Percentiles rank a stretch among this genome's conserved stretches.
Conservation (phyloP, 345 rosid genomes). For the Gynandropsis gynandra region DNA sequence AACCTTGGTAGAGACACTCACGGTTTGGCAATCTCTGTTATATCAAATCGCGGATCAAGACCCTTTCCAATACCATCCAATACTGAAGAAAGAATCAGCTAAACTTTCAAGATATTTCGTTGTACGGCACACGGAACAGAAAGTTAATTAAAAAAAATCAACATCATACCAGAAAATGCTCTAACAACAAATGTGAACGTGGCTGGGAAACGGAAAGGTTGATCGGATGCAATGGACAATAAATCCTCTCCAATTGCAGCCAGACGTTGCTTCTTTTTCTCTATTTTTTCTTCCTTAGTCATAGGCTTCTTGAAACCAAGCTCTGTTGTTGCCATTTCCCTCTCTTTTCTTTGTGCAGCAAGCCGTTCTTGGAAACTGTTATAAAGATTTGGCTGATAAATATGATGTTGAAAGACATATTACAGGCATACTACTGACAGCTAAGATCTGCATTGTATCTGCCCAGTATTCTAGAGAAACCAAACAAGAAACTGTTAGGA, state of each 20-base stretch:
- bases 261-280: constrained; percentile 91
- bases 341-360: constrained; percentile 81
- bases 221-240: constrained; percentile 92
- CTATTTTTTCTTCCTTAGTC: constrained; percentile 78
- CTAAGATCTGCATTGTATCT: not conserved
- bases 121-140: too few relatives aligned
- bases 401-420: not conserved
- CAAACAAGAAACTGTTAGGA: not conserved
- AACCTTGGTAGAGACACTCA: constrained; percentile 43
- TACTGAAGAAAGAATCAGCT: constrained; percentile 57
- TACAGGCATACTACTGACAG: not conserved
- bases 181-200: constrained; percentile 98
- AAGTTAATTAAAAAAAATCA: constrained; percentile 9
- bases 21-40: constrained; percentile 98
- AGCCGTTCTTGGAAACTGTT: constrained; percentile 94
- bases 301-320: constrained; percentile 90
- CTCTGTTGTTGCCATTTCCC: constrained; percentile 57
- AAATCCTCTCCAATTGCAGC: constrained; percentile 99
- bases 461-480: not conserved
- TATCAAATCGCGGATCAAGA: constrained; percentile 96
- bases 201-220: constrained; percentile 97
- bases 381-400: constrained; percentile 11
- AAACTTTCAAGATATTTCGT: too few relatives aligned
- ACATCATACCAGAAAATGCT: constrained; percentile 81
- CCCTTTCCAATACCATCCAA: constrained; percentile 99